phyloP scores from a whole-genome alignment of 1,284 basidiomycete species.

The Malassezia sp. region DNA sequence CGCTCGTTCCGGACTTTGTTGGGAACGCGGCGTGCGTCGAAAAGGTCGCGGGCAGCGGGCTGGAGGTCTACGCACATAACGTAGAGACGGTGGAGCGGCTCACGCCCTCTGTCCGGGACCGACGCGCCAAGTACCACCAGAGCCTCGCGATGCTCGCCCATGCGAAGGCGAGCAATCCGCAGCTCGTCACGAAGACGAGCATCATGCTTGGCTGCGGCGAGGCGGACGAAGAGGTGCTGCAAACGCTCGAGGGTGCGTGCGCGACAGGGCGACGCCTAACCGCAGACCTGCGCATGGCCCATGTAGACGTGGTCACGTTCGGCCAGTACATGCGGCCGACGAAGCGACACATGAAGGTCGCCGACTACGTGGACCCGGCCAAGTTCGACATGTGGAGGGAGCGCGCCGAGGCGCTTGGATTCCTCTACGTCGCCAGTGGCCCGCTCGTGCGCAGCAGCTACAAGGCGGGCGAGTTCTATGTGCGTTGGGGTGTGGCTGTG shows the following conservation, averaged over 20 bases:
- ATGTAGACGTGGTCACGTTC: conserved; percentile 96
- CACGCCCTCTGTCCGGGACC: conserved; percentile 88
- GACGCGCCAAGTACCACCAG: conserved; percentile 82
- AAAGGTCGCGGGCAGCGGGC: conserved; percentile 72
- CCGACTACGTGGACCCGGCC: conserved; percentile 81
- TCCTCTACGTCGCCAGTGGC: conserved; percentile 92
- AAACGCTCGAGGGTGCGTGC: conserved; percentile 68
- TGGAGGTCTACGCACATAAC: conserved; percentile 98
- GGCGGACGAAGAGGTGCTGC: conserved; percentile 67
- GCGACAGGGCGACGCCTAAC: too few relatives aligned
- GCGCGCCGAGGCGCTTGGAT: conserved; percentile 81
- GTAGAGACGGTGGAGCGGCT: conserved; percentile 86
- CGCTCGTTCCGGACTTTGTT: conserved; percentile 86
- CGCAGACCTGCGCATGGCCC: conserved; percentile 72
- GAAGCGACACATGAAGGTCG: conserved; percentile 97
- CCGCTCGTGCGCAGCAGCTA: conserved; percentile 92
- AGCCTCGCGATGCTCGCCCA: conserved; percentile 72
- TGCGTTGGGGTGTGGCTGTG: too few relatives aligned
- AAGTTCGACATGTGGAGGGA: conserved; percentile 88
- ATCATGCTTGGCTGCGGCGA: conserved; percentile 99
- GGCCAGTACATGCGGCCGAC: conserved; percentile 99
- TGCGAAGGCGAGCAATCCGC: conserved; percentile 54
- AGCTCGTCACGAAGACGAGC: conserved; percentile 88
- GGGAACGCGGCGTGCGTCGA: conserved; percentile 67
- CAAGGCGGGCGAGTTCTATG: conserved; percentile 57